Evolutionary conservation across 1,139 yeast genomes (phyloP).

Genomic region (Geotrichum histeridarum): DNA sequence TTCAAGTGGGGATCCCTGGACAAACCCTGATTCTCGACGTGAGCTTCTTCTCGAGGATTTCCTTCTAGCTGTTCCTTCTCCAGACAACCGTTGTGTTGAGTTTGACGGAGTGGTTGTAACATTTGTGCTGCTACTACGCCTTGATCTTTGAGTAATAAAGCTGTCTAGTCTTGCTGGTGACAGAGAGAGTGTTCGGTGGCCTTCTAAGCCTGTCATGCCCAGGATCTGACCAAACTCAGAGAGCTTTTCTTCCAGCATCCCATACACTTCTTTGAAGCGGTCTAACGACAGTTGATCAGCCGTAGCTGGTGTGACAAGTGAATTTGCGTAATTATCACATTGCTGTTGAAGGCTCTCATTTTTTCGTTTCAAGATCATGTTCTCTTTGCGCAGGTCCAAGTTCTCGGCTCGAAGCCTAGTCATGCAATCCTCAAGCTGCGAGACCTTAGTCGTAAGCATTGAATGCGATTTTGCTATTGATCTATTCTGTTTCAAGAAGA

Average conservation of each 20-base stretch:
- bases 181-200: background rate
- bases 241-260: conserved; percentile 6
- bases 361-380: conserved; percentile 8
- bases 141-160: conserved; percentile 2
- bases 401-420: conserved; percentile 17
- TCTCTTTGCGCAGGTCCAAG: conserved; percentile 18
- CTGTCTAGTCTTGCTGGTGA: background rate
- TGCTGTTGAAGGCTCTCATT: conserved; percentile 7
- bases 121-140: conserved; percentile 3
- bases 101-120: conserved; percentile 2
- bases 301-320: background rate
- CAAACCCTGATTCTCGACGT: conserved; percentile 13
- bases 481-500: conserved; percentile 16
- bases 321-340: background rate
- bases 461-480: conserved; percentile 15
- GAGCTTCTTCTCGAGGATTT: background rate
- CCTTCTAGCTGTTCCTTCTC: conserved; percentile 2
- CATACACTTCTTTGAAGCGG: conserved; percentile 1
- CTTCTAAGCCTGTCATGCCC: background rate
- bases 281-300: background rate
- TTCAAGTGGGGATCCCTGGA: conserved; percentile 3
- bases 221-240: conserved; percentile 4
- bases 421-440: conserved; percentile 14
- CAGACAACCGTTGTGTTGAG: background rate
- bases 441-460: conserved; percentile 6